Evolutionary conservation across 1,284 basidiomycete genomes (phyloP).

Genomic region (Trichosporon sp.): DNA sequence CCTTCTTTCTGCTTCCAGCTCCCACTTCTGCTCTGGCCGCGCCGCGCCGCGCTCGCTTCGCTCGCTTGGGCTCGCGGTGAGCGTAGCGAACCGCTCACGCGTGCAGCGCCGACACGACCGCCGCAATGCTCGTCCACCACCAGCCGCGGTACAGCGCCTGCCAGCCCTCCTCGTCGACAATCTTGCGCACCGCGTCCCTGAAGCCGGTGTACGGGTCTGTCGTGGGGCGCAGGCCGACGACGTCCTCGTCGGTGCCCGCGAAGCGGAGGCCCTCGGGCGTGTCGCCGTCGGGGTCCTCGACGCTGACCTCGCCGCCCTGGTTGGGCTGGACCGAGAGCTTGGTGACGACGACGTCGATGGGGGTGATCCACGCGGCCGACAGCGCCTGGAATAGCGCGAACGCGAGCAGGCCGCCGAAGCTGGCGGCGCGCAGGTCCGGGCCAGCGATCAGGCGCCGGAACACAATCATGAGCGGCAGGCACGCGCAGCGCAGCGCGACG

Average conservation of each 20-base stretch:
- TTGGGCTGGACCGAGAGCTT: conserved; percentile 80
- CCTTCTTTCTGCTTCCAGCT: not conserved
- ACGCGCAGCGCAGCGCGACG: conserved; percentile 64
- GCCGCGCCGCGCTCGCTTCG: not conserved
- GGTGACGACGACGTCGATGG: conserved; percentile 75
- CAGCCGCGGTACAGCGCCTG: conserved; percentile 73
- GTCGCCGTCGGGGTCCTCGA: conserved; percentile 59
- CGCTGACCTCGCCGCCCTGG: conserved; percentile 57
- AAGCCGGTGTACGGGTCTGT: conserved; percentile 79
- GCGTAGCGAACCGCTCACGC: too few species aligned
- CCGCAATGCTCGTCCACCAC: conserved; percentile 74
- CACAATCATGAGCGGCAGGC: conserved; percentile 61
- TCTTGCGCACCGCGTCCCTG: conserved; percentile 69
- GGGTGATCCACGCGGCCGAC: conserved; percentile 64
- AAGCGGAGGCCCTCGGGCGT: conserved; percentile 59
- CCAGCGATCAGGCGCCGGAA: conserved; percentile 21
- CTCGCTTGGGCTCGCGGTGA: too few species aligned
- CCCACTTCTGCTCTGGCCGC: not conserved
- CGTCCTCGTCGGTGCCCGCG: conserved; percentile 74
- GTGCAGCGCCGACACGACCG: conserved; percentile 43
- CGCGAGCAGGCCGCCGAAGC: conserved; percentile 47
- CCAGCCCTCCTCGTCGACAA: conserved; percentile 78
- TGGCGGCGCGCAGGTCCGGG: conserved; percentile 8
- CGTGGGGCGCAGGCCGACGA: conserved; percentile 78
- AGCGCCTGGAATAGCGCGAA: conserved; percentile 59